Evolutionary conservation across 148 eudicot genomes (phyloP).

Genomic region (Limonium bicolor): DNA sequence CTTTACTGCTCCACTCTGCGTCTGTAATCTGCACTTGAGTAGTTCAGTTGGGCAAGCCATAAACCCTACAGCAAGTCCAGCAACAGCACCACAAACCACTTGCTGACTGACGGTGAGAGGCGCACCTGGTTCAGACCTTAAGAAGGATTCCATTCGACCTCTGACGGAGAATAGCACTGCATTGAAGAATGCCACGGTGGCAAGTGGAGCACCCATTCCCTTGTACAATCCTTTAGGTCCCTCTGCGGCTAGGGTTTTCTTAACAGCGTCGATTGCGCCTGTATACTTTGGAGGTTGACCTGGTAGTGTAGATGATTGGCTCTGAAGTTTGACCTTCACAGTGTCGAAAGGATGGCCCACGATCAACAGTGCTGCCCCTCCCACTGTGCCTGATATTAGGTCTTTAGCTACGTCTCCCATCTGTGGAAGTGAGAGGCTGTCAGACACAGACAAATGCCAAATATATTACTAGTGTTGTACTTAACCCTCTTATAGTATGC

Average conservation of each 20-base stretch:
- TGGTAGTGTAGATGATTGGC: constrained; percentile 43
- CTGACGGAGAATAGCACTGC: constrained; percentile 45
- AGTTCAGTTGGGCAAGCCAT: constrained; percentile 54
- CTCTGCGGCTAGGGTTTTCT: constrained; percentile 38
- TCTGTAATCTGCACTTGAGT: constrained; percentile 64
- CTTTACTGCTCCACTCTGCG: constrained; percentile 44
- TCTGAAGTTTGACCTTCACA: constrained; percentile 63
- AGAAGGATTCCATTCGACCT: constrained; percentile 48
- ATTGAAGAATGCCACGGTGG: constrained; percentile 60
- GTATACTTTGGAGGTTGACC: constrained; percentile 49
- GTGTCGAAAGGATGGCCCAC: constrained; percentile 65
- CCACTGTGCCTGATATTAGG: constrained; percentile 44
- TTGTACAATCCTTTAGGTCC: constrained; percentile 48
- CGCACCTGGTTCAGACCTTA: constrained; percentile 33
- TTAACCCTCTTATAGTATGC: no score
- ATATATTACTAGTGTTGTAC: no score
- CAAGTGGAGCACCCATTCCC: constrained; percentile 73
- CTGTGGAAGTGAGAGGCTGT: constrained; percentile 16
- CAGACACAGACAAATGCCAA: no score
- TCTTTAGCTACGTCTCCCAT: constrained; percentile 64
- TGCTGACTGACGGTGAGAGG: constrained; percentile 41
- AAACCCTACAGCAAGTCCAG: constrained; percentile 52
- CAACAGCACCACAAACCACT: constrained; percentile 38
- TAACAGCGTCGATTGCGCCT: constrained; percentile 58
- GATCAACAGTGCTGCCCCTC: constrained; percentile 48